These are phyloP conservation scores for Casuarina equisetifolia DNA, from an alignment of 306 rosid genomes.

Conservation along the genomic window DNA sequence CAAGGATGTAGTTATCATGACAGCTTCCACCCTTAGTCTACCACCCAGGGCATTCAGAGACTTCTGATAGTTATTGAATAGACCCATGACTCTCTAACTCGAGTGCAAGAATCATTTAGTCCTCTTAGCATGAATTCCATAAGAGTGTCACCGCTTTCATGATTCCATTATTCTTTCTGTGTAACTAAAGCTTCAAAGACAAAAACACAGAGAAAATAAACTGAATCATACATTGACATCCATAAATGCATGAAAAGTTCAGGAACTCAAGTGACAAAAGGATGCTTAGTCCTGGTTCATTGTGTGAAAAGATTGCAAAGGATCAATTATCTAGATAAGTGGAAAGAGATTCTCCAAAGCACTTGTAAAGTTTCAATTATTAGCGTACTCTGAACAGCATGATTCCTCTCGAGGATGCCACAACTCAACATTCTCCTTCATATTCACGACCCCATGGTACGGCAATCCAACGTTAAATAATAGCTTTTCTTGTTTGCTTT, in stretches of 20 bases:
- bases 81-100: neutral
- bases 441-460: constrained; percentile 13
- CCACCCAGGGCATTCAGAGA: neutral
- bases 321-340: constrained; percentile 25
- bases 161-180: neutral
- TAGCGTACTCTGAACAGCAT: constrained; percentile 28
- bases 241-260: neutral
- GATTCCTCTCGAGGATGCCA: constrained; percentile 31
- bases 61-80: neutral
- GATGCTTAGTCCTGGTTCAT: constrained; percentile 34
- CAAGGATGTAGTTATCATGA: neutral
- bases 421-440: constrained; percentile 31
- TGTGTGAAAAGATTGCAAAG: constrained; percentile 29
- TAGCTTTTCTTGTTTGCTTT: neutral
- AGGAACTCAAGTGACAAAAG: neutral
- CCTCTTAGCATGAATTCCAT: neutral
- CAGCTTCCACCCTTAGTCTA: neutral
- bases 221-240: neutral
- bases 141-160: neutral
- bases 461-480: constrained; percentile 3
- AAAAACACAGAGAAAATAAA: neutral
- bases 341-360: constrained; percentile 55
- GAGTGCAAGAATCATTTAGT: neutral
- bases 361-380: constrained; percentile 31
- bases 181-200: neutral